A percentile compares a stretch with the other conserved stretches of the same genome.
Evolutionary conservation across 2,329 filamentous ascomycete species (phyloP).

Genomic region (Cryoendolithus antarcticus): DNA sequence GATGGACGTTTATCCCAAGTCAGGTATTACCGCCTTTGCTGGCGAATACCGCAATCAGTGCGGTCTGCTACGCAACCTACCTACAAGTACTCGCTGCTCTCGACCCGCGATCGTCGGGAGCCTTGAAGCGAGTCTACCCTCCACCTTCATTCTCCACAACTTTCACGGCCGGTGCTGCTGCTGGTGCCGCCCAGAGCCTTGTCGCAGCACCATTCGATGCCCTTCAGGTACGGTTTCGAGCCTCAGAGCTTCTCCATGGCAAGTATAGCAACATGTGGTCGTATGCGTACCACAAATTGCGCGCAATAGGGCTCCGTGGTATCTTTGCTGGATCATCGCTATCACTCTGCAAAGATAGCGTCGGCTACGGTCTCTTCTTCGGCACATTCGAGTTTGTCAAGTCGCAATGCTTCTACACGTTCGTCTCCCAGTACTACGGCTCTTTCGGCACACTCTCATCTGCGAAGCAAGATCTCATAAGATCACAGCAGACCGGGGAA

Average conservation of each 20-base stretch:
- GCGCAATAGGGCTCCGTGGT: constrained; percentile 59
- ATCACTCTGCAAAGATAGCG: constrained; percentile 55
- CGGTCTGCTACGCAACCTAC: constrained; percentile 64
- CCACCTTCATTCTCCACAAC: constrained; percentile 52
- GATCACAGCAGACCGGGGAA: constrained; percentile 20
- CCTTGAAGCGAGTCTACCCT: constrained; percentile 54
- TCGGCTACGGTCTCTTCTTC: constrained; percentile 62
- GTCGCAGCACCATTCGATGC: constrained; percentile 65
- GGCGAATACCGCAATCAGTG: constrained; percentile 62
- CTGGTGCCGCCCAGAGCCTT: constrained; percentile 57
- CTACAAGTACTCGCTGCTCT: constrained; percentile 55
- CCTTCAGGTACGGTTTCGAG: constrained; percentile 60
- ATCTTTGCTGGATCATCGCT: constrained; percentile 64
- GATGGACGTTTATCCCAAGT: constrained; percentile 62
- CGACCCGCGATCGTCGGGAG: constrained; percentile 52
- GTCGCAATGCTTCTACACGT: constrained; percentile 59
- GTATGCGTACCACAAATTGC: constrained; percentile 53
- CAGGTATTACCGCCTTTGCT: constrained; percentile 65
- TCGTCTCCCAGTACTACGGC: constrained; percentile 59
- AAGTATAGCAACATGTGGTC: constrained; percentile 60
- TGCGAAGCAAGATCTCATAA: not conserved
- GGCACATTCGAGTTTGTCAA: constrained; percentile 65
- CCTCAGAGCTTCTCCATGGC: constrained; percentile 45
- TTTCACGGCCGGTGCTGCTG: constrained; percentile 57
- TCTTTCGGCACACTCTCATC: constrained; percentile 22